A percentile compares a stretch with the other conserved stretches of the same genome.
phyloP scores from a whole-genome alignment of 345 rosid genomes.

The Angophora floribunda region DNA sequence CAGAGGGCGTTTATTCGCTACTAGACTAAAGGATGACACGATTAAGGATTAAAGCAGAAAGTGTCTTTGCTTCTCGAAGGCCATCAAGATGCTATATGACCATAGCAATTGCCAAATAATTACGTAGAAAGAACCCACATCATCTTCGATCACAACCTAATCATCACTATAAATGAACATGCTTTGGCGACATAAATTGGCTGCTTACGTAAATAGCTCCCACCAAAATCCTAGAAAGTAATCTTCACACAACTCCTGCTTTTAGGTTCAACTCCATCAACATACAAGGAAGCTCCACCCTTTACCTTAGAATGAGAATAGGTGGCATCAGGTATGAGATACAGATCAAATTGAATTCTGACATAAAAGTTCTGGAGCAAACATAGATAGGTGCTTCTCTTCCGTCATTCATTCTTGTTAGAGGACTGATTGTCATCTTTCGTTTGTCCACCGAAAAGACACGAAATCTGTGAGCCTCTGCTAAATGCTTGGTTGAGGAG shows the following conservation, averaged over 20 bases:
- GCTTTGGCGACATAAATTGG: not conserved
- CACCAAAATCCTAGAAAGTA: not conserved
- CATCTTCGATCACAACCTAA: no score
- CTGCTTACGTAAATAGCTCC: not conserved
- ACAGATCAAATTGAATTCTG: not conserved
- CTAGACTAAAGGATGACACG: not conserved
- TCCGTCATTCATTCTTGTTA: slow-evolving; percentile 58
- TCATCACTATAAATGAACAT: not conserved
- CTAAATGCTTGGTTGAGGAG: slow-evolving; percentile 99
- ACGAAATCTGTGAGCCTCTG: slow-evolving; percentile 95
- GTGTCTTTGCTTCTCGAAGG: not conserved
- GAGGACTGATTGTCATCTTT: slow-evolving; percentile 72
- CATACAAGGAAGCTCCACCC: not conserved
- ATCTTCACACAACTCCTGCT: not conserved
- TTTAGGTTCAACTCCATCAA: not conserved
- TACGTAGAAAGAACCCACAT: not conserved
- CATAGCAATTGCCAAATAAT: not conserved
- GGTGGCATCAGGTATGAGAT: not conserved
- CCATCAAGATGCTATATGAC: not conserved
- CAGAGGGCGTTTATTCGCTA: no score
- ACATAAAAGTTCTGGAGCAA: not conserved
- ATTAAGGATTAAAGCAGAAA: not conserved
- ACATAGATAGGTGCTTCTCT: not conserved
- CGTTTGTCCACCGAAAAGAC: slow-evolving; percentile 80
- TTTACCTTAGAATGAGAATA: not conserved